Percentiles rank a stretch among this genome's conserved stretches.
Conservation (phyloP, 768 basidiomycete species). For the Lactarius hengduanensis region DNA sequence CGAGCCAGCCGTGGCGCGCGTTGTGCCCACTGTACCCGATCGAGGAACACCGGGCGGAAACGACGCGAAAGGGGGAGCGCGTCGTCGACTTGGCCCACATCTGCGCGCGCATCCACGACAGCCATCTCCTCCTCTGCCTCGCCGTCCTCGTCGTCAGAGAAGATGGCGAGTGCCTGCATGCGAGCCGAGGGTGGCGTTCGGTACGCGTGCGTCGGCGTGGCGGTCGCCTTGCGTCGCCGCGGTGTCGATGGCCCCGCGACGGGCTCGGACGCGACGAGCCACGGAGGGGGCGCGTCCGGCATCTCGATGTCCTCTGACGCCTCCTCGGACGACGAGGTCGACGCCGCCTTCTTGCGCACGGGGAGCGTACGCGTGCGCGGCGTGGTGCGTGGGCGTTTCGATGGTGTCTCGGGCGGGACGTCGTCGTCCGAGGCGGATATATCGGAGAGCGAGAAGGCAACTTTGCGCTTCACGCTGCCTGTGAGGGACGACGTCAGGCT, state of each 20-base stretch:
- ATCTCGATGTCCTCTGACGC: conserved; percentile 20
- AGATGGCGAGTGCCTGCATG: conserved; percentile 11
- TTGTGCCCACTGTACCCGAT: conserved; percentile 28
- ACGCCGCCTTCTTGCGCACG: background rate
- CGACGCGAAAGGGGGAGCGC: conserved; percentile 21
- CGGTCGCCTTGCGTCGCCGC: background rate
- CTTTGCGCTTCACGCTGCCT: conserved; percentile 24
- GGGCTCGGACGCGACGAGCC: conserved; percentile 10
- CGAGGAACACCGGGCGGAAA: conserved; percentile 27
- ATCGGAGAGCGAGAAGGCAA: conserved; percentile 22
- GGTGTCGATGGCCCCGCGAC: conserved; percentile 27
- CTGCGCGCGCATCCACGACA: background rate
- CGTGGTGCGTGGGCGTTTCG: conserved; percentile 22
- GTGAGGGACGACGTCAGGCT: conserved; percentile 9
- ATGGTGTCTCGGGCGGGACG: conserved; percentile 24
- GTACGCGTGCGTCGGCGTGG: conserved; percentile 20
- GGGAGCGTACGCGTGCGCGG: conserved; percentile 20
- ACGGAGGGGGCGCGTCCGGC: background rate
- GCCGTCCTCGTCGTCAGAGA: conserved; percentile 6
- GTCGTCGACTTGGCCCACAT: conserved; percentile 9
- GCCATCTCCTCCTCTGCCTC: background rate
- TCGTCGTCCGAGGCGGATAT: conserved; percentile 14
- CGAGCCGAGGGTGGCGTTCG: conserved; percentile 25
- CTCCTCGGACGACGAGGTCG: conserved; percentile 13
- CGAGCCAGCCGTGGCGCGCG: conserved; percentile 23